These are phyloP conservation scores for Mortierella sp. DNA, from an alignment of 371 early-diverging fungal species.

Conservation along the genomic window DNA sequence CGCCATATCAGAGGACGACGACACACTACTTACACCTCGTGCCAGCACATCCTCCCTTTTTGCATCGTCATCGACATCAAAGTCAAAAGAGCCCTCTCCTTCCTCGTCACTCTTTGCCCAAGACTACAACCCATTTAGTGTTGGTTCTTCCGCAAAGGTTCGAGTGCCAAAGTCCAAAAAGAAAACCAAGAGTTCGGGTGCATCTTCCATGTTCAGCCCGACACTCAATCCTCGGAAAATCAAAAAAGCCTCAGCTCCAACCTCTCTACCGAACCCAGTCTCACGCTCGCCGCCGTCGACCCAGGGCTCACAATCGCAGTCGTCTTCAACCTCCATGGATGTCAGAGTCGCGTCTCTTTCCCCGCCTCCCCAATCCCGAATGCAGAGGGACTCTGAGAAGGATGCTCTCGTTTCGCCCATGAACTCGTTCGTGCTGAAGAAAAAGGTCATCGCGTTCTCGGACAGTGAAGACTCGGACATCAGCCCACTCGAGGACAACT, in stretches of 20 bases:
- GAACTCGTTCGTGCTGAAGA: slow-evolving; percentile 19
- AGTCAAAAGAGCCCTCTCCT: background rate
- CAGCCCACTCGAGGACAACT: slow-evolving; percentile 30
- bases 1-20: too few species aligned
- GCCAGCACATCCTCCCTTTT: slow-evolving; percentile 22
- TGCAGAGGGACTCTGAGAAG: background rate
- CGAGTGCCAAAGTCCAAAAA: slow-evolving; percentile 22
- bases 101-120: slow-evolving; percentile 23
- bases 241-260: slow-evolving; percentile 7
- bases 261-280: background rate
- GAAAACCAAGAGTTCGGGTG: background rate
- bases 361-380: background rate
- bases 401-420: slow-evolving; percentile 20
- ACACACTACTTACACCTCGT: background rate
- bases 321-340: background rate
- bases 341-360: background rate
- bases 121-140: slow-evolving; percentile 21
- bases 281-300: background rate
- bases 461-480: slow-evolving; percentile 41
- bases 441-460: slow-evolving; percentile 7
- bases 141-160: slow-evolving; percentile 7
- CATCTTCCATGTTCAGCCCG: slow-evolving; percentile 39
- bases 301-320: background rate
- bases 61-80: slow-evolving; percentile 5
- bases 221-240: slow-evolving; percentile 46